Base-by-base conservation (phyloP, 495 filamentous ascomycete species). In the Penicillium goetzii region DNA sequence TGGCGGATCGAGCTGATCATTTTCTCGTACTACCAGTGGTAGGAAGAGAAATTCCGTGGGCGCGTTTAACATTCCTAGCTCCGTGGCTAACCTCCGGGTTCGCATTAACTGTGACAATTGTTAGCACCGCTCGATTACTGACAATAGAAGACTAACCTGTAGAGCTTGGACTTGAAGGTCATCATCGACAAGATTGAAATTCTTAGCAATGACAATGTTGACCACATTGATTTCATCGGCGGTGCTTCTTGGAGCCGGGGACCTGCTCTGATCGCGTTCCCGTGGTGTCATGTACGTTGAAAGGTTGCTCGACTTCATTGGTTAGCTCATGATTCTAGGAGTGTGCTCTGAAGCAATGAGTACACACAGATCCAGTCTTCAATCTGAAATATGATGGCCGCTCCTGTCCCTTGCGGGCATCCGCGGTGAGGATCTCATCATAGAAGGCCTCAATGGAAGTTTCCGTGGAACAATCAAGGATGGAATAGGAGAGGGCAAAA, bases 141-240 rank as follows among this genome's bases (percentile, higher is more conserved):
- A n/a, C 14, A 8, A 19, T 11, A 3, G 17, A 14, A 12, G 32
- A 36, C 64, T 41, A 74, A 89, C 86, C 78, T 92, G 94, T 30
- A 99, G 83, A 30, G 85, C 88, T 69, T 97, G 92, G 40, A 93
- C 87, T 76, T 99, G 95, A n/a, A 97, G 83, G 45, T 86, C 83
- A 25, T 85, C 77, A 30, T 80, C 80, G 2, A 89, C 90, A 43
- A 80, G 72, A 71, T 96, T 85, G 52, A 99, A 86, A 68, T 97
- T 85, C 64, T 87, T 89, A 6, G 90, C 88, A 52, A 99, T 88
- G 25, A 97, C 79, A 14, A 97, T 82, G 75, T 96, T 92, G 51
- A 91, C 88, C 54, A 96, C 88, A 47, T 76, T 74, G 33, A 72
- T 75, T 26, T 75, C 76, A 19, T 81, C 79, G 9, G 78, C 43